A percentile compares a stretch with the other conserved stretches of the same genome.
Evolutionary conservation across 768 basidiomycete species (phyloP).

Genomic region (Udeniomyces megalosporus): DNA sequence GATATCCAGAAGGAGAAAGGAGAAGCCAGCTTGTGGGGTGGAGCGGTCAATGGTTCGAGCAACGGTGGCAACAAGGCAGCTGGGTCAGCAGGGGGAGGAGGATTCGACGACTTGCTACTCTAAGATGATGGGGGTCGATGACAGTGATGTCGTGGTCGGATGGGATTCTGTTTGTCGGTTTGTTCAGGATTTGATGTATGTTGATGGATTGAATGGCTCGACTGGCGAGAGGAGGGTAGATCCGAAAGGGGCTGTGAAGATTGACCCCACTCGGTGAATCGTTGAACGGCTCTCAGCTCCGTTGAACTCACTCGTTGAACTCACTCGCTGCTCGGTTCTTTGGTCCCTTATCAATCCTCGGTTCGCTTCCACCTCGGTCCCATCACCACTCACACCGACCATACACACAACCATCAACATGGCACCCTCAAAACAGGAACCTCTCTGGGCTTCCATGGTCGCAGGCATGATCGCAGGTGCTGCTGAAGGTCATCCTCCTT

Average conservation of each 20-base stretch:
- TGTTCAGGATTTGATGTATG: too few species aligned
- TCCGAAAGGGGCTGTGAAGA: too few species aligned
- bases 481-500: conserved; percentile 45
- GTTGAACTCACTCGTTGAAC: too few species aligned
- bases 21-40: conserved; percentile 63
- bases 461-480: conserved; percentile 88
- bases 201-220: too few species aligned
- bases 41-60: neutral
- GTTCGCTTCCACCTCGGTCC: neutral
- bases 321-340: too few species aligned
- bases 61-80: neutral
- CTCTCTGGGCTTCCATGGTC: conserved; percentile 42
- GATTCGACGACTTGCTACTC: conserved; percentile 34
- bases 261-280: too few species aligned
- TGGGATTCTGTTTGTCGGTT: too few species aligned
- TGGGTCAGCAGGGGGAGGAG: conserved; percentile 17
- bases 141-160: too few species aligned
- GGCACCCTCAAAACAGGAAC: conserved; percentile 5
- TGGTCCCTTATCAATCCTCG: too few species aligned
- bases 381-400: neutral
- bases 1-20: conserved; percentile 80
- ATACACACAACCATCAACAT: neutral
- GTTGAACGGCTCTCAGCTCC: too few species aligned
- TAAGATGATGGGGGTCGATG: conserved; percentile 17
- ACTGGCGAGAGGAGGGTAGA: too few species aligned